Base-by-base conservation (phyloP, 805 yeast genomes). In the Lipomyces chichibuensis region DNA sequence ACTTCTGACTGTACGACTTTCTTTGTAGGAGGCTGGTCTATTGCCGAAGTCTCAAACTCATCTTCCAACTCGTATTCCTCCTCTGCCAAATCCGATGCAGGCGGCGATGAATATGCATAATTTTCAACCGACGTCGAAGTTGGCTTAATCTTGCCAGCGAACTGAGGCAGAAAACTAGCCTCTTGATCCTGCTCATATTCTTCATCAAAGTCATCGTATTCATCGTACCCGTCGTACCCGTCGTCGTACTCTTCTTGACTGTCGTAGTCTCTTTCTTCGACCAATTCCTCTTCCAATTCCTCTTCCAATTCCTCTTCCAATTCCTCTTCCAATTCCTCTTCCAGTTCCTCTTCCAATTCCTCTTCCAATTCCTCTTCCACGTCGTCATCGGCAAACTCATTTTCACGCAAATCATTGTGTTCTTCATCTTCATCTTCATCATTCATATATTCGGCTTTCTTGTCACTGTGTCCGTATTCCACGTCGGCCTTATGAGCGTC, bases 41-140 rank as follows among this genome's bases (percentile, higher is more conserved):
- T 25, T 53, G 29, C 37, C 37, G 29, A 14, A 25, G 43, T 27
- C 32, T 65, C 68, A 14, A 20, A 8, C 53, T 64, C 69, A 2
- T 52, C 59, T 43, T 56, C 69, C 9, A n/a, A 27, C 20, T 63
- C 71, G 11, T 65, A 66, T n/a, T 60, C 69, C 35, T 49, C 64
- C 17, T 35, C 65, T 49, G 54, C 70, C 27, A 43, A 17, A 43
- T 43, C 49, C 11, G 49, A 43, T n/a, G 49, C 49, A 43, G 49
- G 37, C 49, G 51, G 20, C 49, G 27, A 33, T 59, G 43, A 65
- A n/a, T 39, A 32, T 35, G 49, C 46, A 14, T 60, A 39, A 17
- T 63, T 37, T 39, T 23, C 23, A 57, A 20, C 13, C 56, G 8
- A 25, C 39, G 29, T 62, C 64, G 32, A 55, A 52, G 14, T 9